Conservation (phyloP, 352 stramenopile genomes). For the Paralagenidium karlingii region DNA sequence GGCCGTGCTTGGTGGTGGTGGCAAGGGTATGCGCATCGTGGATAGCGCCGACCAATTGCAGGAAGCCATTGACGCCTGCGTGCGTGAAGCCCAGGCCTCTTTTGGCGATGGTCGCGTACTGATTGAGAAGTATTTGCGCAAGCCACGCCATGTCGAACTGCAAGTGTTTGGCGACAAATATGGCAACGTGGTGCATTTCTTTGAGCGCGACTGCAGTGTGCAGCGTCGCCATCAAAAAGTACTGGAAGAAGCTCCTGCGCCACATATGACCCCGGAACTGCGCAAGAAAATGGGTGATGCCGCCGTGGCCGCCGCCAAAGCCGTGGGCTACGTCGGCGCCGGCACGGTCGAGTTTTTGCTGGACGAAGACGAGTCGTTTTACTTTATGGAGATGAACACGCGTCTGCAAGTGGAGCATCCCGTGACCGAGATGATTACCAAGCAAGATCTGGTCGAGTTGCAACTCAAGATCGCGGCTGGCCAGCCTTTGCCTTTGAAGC, state of each 20-base stretch:
- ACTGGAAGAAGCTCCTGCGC: conserved; percentile 86
- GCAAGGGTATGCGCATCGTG: conserved; percentile 89
- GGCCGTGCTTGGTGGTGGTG: conserved; percentile 81
- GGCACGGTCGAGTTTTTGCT: conserved; percentile 92
- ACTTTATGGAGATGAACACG: conserved; percentile 97
- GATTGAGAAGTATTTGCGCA: conserved; percentile 84
- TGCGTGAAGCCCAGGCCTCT: conserved; percentile 73
- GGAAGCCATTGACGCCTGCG: conserved; percentile 72
- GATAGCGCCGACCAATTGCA: conserved; percentile 67
- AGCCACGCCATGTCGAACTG: conserved; percentile 87
- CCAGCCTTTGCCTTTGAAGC: conserved; percentile 78
- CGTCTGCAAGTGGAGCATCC: conserved; percentile 91
- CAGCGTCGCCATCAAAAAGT: conserved; percentile 92
- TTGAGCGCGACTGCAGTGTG: conserved; percentile 85
- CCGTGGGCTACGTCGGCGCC: conserved; percentile 86
- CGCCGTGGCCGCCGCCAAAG: conserved; percentile 79
- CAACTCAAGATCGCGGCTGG: conserved; percentile 90
- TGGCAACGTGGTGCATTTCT: conserved; percentile 84
- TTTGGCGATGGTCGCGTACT: conserved; percentile 87
- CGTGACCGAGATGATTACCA: conserved; percentile 86
- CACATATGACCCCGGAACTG: conserved; percentile 62
- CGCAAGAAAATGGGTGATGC: conserved; percentile 83
- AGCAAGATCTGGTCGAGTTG: conserved; percentile 87
- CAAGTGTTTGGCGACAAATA: conserved; percentile 89
- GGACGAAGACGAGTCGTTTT: conserved; percentile 86